Evolutionary conservation across 805 yeast genomes (phyloP), one percentile per base, ranked within the genome.

Genomic region (Ogataea paraovalis): DNA sequence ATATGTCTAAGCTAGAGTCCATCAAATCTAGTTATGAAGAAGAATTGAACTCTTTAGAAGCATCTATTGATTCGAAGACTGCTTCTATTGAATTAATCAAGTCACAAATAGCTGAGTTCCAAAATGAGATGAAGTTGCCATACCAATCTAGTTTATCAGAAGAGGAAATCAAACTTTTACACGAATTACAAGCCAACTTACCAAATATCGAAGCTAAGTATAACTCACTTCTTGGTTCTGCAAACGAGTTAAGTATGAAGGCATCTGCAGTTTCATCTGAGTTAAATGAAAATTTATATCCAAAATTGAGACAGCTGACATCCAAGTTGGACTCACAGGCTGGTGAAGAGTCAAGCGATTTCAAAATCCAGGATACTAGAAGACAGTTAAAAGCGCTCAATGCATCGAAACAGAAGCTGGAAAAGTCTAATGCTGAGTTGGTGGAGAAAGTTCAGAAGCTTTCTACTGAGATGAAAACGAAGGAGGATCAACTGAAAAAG

Each of bases 281-380:
- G 50, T 61, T 87, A 37, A 64, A 69, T n/a, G 80, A 82, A 27
- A 82, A 75, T 43, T 68, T 82, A 40, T 66, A 73, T 38, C 87
- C 88, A 12, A 78, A 79, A 48, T 62, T 48, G 39, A 70, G 46
- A 66, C 75, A 75, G 33, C 50, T 79, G 58, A 61, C 36, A 18
- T 46, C 32, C 41, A 50, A 44, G 21, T 47, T 46, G 14, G 39
- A 25, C 13, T 14, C 50, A 18, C 32, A 33, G 1, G 39, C 50
- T 14, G 53, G 38, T 1, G 42, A 46, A 7, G 51, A 43, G 12
- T 42, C 58, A 3, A 41, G 22, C 3, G 41, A 40, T 32, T 27
- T 41, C 18, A 49, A 57, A 38, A 39, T 57, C 9, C 23, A 38
- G 3, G 60, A 58, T 2, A 43, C 60, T 6, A 48, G 53, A 25